These are phyloP conservation scores for Carex myosuroides DNA, from an alignment of 176 grass and related monocot genomes.

Conservation along the genomic window DNA sequence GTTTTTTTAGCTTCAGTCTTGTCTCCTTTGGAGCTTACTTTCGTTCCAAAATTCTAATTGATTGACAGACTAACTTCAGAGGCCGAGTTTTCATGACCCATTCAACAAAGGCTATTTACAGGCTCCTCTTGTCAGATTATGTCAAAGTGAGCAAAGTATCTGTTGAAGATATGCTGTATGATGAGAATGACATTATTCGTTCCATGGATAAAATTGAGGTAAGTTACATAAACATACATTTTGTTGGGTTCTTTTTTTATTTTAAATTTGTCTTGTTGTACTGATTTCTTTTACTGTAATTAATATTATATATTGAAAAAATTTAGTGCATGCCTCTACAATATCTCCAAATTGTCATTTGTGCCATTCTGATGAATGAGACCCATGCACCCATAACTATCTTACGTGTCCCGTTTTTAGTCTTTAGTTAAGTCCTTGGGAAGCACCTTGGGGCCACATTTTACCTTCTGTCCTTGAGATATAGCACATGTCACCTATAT, in stretches of 20 bases:
- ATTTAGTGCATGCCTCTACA: slow-evolving; percentile 6
- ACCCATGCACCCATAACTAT: neutral
- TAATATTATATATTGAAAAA: neutral
- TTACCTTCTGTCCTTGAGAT: neutral
- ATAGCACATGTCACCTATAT: neutral
- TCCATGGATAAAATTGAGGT: slow-evolving; percentile 96
- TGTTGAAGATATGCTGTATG: slow-evolving; percentile 84
- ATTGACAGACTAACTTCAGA: slow-evolving; percentile 73
- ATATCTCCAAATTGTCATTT: no score
- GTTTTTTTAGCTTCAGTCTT: neutral
- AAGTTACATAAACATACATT: neutral
- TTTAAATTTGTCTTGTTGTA: neutral
- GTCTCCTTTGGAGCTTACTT: neutral
- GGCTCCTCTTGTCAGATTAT: slow-evolving; percentile 68
- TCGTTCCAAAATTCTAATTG: neutral
- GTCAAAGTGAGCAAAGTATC: slow-evolving; percentile 98
- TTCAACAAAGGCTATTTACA: slow-evolving; percentile 94
- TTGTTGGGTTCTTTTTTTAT: neutral
- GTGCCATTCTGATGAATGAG: neutral
- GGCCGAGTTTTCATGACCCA: slow-evolving; percentile 96
- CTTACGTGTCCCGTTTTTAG: neutral
- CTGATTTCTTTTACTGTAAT: neutral
- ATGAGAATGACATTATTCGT: slow-evolving; percentile 74
- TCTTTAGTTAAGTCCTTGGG: neutral
- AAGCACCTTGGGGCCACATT: neutral